Evolutionary conservation across 1,284 basidiomycete species (phyloP).

Genomic region (Sporisorium reilianum): DNA sequence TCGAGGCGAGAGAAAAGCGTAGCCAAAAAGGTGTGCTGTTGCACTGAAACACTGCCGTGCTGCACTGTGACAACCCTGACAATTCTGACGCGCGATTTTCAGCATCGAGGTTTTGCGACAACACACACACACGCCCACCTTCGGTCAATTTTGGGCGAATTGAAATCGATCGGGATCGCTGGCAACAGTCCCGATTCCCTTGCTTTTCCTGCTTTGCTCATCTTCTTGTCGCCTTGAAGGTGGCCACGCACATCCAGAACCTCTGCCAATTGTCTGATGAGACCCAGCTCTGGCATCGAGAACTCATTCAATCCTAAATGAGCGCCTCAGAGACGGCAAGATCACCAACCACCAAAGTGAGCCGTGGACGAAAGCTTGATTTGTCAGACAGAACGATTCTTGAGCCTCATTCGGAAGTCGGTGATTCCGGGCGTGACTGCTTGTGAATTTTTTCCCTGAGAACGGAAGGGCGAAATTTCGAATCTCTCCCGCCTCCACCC

Average conservation of each 20-base stretch:
- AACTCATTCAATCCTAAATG: no score
- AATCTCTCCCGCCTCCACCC: constrained; percentile 34
- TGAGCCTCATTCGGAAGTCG: constrained; percentile 21
- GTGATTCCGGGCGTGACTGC: constrained; percentile 11
- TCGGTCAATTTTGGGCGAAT: no score
- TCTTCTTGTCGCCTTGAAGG: not conserved
- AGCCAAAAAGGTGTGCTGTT: not conserved
- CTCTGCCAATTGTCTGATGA: no score
- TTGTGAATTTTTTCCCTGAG: not conserved
- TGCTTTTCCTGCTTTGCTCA: not conserved
- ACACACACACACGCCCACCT: no score
- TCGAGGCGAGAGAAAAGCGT: not conserved
- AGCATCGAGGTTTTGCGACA: no score
- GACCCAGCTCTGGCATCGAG: no score
- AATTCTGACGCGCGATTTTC: not conserved
- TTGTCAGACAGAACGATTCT: constrained; percentile 41
- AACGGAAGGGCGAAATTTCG: constrained; percentile 17
- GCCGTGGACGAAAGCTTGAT: constrained; percentile 5
- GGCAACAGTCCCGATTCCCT: no score
- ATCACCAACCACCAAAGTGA: no score
- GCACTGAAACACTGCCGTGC: constrained; percentile 1
- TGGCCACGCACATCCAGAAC: no score
- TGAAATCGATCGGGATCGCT: no score
- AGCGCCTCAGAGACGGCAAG: no score
- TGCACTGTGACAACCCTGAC: no score